These are phyloP conservation scores for Auricularia sp. DNA, from an alignment of 768 basidiomycete genomes.

Conservation along the genomic window DNA sequence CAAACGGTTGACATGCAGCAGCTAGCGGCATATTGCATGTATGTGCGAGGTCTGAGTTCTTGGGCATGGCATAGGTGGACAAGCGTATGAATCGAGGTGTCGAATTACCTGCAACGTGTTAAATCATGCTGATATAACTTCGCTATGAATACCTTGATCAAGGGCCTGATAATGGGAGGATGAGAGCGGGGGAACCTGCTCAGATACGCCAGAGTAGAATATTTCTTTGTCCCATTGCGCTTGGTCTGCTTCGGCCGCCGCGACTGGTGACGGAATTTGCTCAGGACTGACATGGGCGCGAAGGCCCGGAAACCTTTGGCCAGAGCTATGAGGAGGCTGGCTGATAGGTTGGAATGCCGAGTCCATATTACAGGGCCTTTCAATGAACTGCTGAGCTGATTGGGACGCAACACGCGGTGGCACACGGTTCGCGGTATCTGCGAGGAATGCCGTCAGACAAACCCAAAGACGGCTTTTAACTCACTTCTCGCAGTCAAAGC, in stretches of 20 bases:
- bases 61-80: conserved; percentile 84
- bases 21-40: conserved; percentile 81
- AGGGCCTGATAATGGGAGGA: conserved; percentile 82
- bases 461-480: too few relatives aligned
- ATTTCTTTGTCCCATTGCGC: conserved; percentile 63
- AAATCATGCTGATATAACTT: not conserved
- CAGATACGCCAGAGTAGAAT: conserved; percentile 51
- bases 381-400: not conserved
- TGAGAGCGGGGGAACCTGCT: conserved; percentile 62
- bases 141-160: conserved; percentile 60
- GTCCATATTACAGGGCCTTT: not conserved
- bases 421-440: too few relatives aligned
- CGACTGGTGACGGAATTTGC: conserved; percentile 88
- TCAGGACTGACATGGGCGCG: conserved; percentile 74
- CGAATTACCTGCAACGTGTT: conserved; percentile 54
- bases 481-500: too few relatives aligned
- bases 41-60: conserved; percentile 62
- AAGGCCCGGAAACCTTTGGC: conserved; percentile 52
- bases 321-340: conserved; percentile 61
- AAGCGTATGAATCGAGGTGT: conserved; percentile 84
- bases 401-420: too few relatives aligned
- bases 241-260: conserved; percentile 68
- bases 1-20: conserved; percentile 84
- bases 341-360: conserved; percentile 33
- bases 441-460: too few relatives aligned